A percentile compares a stretch with the other conserved stretches of the same genome.
phyloP scores from a whole-genome alignment of 75 land plant genomes.

The Sequoiadendron giganteum region DNA sequence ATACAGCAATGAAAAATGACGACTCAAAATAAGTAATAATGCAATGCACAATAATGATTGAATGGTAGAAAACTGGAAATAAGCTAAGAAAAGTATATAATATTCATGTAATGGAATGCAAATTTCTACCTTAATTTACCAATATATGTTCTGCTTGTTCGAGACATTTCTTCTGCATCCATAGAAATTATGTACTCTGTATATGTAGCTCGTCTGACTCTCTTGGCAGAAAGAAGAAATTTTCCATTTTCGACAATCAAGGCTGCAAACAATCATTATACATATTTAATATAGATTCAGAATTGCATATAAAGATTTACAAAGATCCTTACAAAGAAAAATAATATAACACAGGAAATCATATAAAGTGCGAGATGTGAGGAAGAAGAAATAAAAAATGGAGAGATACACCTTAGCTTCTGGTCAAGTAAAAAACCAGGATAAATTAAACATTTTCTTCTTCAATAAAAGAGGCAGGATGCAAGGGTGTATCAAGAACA shows the following conservation, averaged over 20 bases:
- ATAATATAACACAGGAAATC: not conserved
- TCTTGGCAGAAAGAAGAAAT: slow-evolving; percentile 67
- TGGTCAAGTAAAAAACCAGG: too few species aligned
- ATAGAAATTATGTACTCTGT: slow-evolving; percentile 73
- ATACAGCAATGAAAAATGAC: not conserved
- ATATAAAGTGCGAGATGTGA: not conserved
- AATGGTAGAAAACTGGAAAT: slow-evolving; percentile 3
- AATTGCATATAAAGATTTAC: not conserved
- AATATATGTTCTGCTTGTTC: slow-evolving; percentile 61
- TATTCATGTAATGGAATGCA: not conserved
- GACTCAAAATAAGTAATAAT: not conserved
- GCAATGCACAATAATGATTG: not conserved
- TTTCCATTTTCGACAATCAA: slow-evolving; percentile 62
- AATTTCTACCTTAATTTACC: slow-evolving; percentile 74
- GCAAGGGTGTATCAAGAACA: too few species aligned
- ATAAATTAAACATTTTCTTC: too few species aligned
- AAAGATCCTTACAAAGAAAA: not conserved
- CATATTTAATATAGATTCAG: not conserved
- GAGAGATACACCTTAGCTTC: not conserved
- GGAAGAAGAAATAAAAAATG: not conserved
- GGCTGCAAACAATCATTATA: slow-evolving; percentile 38
- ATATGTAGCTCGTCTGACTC: slow-evolving; percentile 51
- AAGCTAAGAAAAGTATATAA: not conserved
- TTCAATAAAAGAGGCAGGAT: too few species aligned
- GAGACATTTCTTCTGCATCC: slow-evolving; percentile 61